Evolutionary conservation across 2,329 filamentous ascomycete genomes (phyloP), one percentile per base, ranked within the genome.

Genomic region (Neospermospora avenae): DNA sequence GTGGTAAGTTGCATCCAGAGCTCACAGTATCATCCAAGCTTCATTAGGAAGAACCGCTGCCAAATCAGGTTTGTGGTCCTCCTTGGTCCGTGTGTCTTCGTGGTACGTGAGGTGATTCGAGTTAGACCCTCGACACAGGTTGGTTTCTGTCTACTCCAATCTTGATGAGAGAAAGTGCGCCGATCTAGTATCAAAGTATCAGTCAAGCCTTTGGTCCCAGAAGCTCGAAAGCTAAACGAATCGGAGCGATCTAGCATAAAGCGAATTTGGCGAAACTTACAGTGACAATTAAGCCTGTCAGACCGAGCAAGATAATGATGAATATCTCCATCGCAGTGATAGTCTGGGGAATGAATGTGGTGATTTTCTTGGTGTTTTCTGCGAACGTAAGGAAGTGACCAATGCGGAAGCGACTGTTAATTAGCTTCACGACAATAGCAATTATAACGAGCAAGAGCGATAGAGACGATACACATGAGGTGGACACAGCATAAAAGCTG

Each of bases 271-370:
- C n/a, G 28, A 35, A n/a, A 42, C 56, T 10, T 58, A 58, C 56
- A 45, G 24, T 34, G n/a, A 58, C 24, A 45, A 58, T 52, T 3
- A 45, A 14, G 13, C 37, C 56, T 31, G 46, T 28, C 2, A 52
- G 11, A 1, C 37, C 37, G 2, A 58, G 46, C 18, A 53, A 39
- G 11, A 58, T 48, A 14, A 58, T 37, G 14, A 58, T 48, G 20
- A 53, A 34, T 8, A n/a, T 45, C 25, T 58, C 56, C 56, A 58
- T 58, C 18, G 13, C 44, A 20, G 53, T 3, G 34, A 16, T 28
- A 6, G 13, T 11, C n/a, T n/a, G 34, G 5, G 18, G 10, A 53
- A 0, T 25, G 22, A 7, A 18, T 39, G 7, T 1, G 14, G 22
- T 39, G 7, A 1, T 16, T 1, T 10, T 22, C 2, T n/a, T 49